phyloP scores from a whole-genome alignment of 73 alveolate genomes.

The Tetrahymena elliotti region DNA sequence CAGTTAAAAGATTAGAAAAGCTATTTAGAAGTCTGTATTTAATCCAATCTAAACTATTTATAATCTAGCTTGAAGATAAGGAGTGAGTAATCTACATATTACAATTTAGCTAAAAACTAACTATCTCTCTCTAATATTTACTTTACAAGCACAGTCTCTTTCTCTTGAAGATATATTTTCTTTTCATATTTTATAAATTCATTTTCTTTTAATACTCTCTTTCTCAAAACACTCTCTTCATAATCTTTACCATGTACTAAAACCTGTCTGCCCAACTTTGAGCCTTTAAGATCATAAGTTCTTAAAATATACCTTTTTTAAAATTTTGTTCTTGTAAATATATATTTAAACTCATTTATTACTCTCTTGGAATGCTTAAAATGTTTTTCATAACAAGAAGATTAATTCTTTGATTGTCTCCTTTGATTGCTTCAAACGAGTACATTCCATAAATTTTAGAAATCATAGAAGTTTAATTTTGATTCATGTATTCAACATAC shows the following conservation, averaged over 20 bases:
- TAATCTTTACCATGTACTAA: conserved; percentile 5
- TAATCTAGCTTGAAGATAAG: conserved; percentile 18
- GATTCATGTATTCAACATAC: conserved; percentile 30
- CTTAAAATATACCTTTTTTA: conserved; percentile 12
- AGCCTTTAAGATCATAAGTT: conserved; percentile 34
- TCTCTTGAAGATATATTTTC: not conserved
- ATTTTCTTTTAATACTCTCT: conserved; percentile 15
- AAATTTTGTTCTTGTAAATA: conserved; percentile 1
- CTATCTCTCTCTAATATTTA: conserved; percentile 12
- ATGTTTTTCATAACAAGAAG: not conserved
- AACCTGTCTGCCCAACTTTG: conserved; percentile 33
- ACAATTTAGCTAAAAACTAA: conserved; percentile 8
- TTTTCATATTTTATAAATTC: conserved; percentile 14
- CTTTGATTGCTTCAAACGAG: conserved; percentile 11
- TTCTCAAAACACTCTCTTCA: not conserved
- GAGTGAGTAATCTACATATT: conserved; percentile 22
- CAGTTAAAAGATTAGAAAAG: not conserved
- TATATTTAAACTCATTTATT: not conserved
- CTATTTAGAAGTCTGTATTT: not conserved
- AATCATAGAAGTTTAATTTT: not conserved
- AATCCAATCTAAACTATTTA: not conserved
- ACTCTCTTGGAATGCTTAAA: not conserved
- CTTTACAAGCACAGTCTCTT: not conserved
- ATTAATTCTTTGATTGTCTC: not conserved
- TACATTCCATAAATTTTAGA: conserved; percentile 27